Evolutionary conservation across 192 early-diverging fungal species (phyloP).

Genomic region (Gamsiella multidivaricata): DNA sequence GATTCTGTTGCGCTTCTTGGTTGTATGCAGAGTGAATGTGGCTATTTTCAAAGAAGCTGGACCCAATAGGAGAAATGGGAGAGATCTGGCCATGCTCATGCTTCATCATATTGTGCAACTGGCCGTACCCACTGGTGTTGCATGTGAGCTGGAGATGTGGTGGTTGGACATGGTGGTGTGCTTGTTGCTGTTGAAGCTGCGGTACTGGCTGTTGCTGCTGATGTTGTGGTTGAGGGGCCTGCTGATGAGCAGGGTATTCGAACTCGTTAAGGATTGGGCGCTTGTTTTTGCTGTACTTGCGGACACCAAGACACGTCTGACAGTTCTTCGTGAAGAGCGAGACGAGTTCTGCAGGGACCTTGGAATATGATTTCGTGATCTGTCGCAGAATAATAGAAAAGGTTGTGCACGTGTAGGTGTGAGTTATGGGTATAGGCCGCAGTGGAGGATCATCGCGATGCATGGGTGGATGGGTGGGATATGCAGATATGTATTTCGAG

Average conservation of each 20-base stretch:
- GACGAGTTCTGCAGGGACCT: slow-evolving; percentile 49
- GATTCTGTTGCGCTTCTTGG: slow-evolving; percentile 3
- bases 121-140: slow-evolving; percentile 19
- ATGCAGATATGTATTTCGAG: too few species aligned
- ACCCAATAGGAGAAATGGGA: slow-evolving; percentile 40
- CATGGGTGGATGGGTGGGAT: too few species aligned
- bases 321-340: slow-evolving; percentile 55
- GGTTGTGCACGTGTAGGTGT: not conserved
- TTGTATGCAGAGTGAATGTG: slow-evolving; percentile 22
- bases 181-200: slow-evolving; percentile 13
- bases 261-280: slow-evolving; percentile 46
- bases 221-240: slow-evolving; percentile 17
- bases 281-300: slow-evolving; percentile 55
- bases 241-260: slow-evolving; percentile 34
- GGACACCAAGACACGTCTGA: slow-evolving; percentile 50
- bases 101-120: not conserved
- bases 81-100: slow-evolving; percentile 34
- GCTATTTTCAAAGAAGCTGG: slow-evolving; percentile 32
- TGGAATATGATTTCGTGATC: slow-evolving; percentile 55
- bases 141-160: slow-evolving; percentile 34
- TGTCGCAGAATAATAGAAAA: not conserved
- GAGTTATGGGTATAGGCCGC: too few species aligned
- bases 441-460: too few species aligned
- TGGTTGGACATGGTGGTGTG: slow-evolving; percentile 9
- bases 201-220: slow-evolving; percentile 30